Base-by-base conservation (phyloP, 176 grass and related monocot species). In the Secale cereale region DNA sequence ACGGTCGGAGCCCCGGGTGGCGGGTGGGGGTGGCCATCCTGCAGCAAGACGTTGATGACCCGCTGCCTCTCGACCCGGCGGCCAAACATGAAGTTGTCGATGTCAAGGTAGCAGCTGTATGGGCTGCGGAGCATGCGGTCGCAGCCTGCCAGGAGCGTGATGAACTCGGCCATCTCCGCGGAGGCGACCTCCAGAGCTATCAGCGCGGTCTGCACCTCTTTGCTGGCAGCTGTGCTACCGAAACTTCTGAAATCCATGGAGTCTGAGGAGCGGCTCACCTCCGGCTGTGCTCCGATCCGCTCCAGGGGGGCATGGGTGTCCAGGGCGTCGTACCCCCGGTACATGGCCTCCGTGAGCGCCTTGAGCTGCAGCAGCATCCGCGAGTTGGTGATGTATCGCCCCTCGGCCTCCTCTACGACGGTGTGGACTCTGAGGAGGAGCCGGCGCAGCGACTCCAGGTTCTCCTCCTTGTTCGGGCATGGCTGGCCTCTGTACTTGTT, bases 21-120 rank as follows among this genome's bases (percentile, higher is more conserved):
- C 15, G 48, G 48, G 16, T 52, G 48, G 48, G 48, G 48, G 16
- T 52, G 48, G 48, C 48, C 48, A 3, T 74, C 6, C 11, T 78
- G 25, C 63, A 78, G 3, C 46, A 85, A 32, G 17, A 78, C 11
- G 35, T 32, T 79, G 23, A 85, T 78, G 15, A 60, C 65, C 8
- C 59, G 74, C 35, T 79, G 75, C 65, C 66, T 85, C 26, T 85
- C 74, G 33, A 70, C 50, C 15, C 59, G 64, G 48, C 75, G 84
- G 4, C 84, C 76, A 60, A 86, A 86, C 76, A 86, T 79, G 64
- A 70, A 86, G 50, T 86, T 86, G 20, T 86, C 83, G 0, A 86
- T 46, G 19, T 70, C 70, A 6, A 86, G 76, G 10, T 86, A 79
- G 26, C 64, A 60, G 25, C 36, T 78, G n/a, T 79, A 70, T 5